phyloP scores from a whole-genome alignment of 2,329 filamentous ascomycete genomes.

The Penicillium sp. region DNA sequence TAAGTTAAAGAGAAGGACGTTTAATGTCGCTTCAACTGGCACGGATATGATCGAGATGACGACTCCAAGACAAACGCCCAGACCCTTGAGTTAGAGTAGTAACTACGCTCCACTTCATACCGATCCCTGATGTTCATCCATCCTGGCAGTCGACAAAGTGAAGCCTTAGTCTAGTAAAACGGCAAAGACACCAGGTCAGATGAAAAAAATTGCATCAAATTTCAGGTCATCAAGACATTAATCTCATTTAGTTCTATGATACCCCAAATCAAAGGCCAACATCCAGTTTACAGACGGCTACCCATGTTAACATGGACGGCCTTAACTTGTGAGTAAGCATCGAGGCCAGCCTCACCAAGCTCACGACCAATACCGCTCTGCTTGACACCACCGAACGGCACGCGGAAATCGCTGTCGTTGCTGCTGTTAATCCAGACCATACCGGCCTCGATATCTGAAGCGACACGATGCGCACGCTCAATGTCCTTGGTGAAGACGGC shows the following conservation, averaged over 20 bases:
- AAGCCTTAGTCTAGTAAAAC: too few relatives aligned
- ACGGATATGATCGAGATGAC: too few relatives aligned
- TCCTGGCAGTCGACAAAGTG: too few relatives aligned
- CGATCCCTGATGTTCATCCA: too few relatives aligned
- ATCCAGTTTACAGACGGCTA: constrained; percentile 32
- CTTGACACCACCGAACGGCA: constrained; percentile 64
- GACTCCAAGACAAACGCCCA: too few relatives aligned
- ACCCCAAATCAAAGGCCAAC: not conserved
- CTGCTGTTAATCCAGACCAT: constrained; percentile 70
- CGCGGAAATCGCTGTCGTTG: constrained; percentile 47
- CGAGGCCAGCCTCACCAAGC: constrained; percentile 59
- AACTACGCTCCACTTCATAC: too few relatives aligned
- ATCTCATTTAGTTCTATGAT: constrained; percentile 12
- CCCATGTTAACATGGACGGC: constrained; percentile 49
- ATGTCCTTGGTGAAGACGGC: constrained; percentile 54
- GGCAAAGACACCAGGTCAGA: not conserved
- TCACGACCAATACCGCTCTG: constrained; percentile 62
- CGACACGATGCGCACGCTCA: constrained; percentile 57
- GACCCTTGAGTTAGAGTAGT: too few relatives aligned
- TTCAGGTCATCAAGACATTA: constrained; percentile 10
- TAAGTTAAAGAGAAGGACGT: too few relatives aligned
- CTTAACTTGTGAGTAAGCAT: constrained; percentile 62
- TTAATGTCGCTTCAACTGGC: too few relatives aligned
- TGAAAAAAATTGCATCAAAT: not conserved
- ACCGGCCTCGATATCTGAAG: constrained; percentile 60